Conservation (phyloP, 768 basidiomycete species). For the Leccinum barrowsii region DNA sequence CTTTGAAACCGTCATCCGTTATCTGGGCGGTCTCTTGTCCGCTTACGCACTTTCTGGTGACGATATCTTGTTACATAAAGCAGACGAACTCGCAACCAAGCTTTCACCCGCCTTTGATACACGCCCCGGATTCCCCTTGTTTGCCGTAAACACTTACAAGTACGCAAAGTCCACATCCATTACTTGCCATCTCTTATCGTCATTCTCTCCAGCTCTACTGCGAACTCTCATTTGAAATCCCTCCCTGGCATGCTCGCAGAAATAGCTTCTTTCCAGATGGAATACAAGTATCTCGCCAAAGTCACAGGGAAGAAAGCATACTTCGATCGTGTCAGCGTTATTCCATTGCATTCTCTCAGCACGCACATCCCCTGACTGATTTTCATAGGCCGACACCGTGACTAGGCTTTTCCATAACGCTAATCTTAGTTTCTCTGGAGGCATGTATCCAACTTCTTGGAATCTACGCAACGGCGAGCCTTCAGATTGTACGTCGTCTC, state of each 20-base stretch:
- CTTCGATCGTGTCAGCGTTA: slow-evolving; percentile 46
- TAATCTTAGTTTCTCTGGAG: slow-evolving; percentile 45
- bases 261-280: slow-evolving; percentile 77
- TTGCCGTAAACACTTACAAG: slow-evolving; percentile 63
- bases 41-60: slow-evolving; percentile 76
- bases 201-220: not conserved
- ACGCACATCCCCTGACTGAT: not conserved
- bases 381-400: slow-evolving; percentile 43
- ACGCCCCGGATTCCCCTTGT: slow-evolving; percentile 66
- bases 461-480: slow-evolving; percentile 46
- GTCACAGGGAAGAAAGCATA: slow-evolving; percentile 67
- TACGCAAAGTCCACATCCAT: slow-evolving; percentile 24
- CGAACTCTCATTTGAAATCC: not conserved
- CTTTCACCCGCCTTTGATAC: slow-evolving; percentile 74
- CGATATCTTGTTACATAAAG: slow-evolving; percentile 56
- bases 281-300: slow-evolving; percentile 81
- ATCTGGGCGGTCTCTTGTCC: slow-evolving; percentile 84
- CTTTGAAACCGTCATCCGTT: slow-evolving; percentile 87
- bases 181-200: not conserved
- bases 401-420: slow-evolving; percentile 46
- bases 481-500: slow-evolving; percentile 40
- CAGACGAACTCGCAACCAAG: slow-evolving; percentile 73
- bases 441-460: slow-evolving; percentile 66
- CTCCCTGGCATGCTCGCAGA: slow-evolving; percentile 60
- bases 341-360: not conserved